Conservation (phyloP, 2,329 filamentous ascomycete genomes). For the Tolypocladium ophioglossoides region DNA sequence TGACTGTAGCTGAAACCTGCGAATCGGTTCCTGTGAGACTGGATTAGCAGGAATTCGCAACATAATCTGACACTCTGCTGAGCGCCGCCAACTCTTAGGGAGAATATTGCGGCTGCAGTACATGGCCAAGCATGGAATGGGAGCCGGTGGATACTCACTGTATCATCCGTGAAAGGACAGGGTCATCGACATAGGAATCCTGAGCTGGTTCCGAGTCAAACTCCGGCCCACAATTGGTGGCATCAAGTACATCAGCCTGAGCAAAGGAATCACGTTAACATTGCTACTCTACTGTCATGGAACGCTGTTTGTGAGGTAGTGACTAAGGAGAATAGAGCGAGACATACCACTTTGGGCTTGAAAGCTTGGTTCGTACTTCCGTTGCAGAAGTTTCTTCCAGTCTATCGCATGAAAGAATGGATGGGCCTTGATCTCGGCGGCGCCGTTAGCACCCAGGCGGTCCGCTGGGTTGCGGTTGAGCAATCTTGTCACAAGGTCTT, state of each 20-base stretch:
- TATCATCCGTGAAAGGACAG: slow-evolving; percentile 84
- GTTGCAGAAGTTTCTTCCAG: slow-evolving; percentile 92
- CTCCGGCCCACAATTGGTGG: slow-evolving; percentile 82
- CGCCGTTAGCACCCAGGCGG: slow-evolving; percentile 83
- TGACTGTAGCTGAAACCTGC: slow-evolving; percentile 95
- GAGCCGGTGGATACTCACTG: slow-evolving; percentile 31
- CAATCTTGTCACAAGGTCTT: slow-evolving; percentile 81
- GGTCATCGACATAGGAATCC: slow-evolving; percentile 88
- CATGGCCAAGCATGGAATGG: too few relatives aligned
- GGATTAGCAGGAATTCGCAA: too few relatives aligned
- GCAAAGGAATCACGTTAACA: neutral
- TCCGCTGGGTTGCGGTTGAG: slow-evolving; percentile 87
- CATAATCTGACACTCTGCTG: too few relatives aligned
- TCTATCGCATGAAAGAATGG: slow-evolving; percentile 99
- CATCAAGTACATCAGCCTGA: slow-evolving; percentile 77
- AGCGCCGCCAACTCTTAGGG: too few relatives aligned
- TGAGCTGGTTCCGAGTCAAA: slow-evolving; percentile 85
- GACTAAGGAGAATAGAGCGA: neutral
- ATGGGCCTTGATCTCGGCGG: slow-evolving; percentile 95
- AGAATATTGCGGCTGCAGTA: too few relatives aligned
- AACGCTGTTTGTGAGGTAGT: too few relatives aligned
- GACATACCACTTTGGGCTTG: slow-evolving; percentile 88
- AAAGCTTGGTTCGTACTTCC: slow-evolving; percentile 98
- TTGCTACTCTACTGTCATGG: neutral
- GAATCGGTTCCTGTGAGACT: slow-evolving; percentile 57